Percentiles rank a stretch among this genome's conserved stretches.
Evolutionary conservation across 176 grass and related monocot species (phyloP).

Genomic region (Bothriochloa decipiens): DNA sequence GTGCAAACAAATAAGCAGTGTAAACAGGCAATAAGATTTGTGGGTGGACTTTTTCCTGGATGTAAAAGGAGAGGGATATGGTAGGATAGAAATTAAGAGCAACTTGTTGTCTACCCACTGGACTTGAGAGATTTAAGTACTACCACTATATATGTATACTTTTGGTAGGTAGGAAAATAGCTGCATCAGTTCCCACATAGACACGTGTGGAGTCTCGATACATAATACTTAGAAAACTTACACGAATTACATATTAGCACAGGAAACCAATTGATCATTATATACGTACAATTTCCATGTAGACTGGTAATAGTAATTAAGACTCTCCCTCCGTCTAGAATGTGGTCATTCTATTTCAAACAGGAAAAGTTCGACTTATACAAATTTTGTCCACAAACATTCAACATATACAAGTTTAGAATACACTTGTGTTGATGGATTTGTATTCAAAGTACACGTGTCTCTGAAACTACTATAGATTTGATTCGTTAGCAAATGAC

Average conservation of each 20-base stretch:
- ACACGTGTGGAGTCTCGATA: background rate
- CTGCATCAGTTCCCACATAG: background rate
- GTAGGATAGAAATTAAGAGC: no score
- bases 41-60: background rate
- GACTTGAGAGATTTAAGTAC: background rate
- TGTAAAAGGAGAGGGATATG: no score
- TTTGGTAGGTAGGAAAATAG: background rate
- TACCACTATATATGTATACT: no score
- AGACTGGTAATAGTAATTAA: background rate
- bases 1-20: background rate
- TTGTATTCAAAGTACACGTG: background rate
- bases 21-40: background rate
- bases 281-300: background rate
- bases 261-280: background rate
- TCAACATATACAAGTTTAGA: background rate
- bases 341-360: background rate
- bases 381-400: background rate
- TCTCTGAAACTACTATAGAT: background rate
- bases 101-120: background rate
- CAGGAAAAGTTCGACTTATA: background rate
- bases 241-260: background rate
- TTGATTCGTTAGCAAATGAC: background rate
- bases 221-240: background rate
- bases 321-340: background rate
- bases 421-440: background rate